Evolutionary conservation across 164 flowering plant species (phyloP).

Genomic region (Brasenia schreberi): DNA sequence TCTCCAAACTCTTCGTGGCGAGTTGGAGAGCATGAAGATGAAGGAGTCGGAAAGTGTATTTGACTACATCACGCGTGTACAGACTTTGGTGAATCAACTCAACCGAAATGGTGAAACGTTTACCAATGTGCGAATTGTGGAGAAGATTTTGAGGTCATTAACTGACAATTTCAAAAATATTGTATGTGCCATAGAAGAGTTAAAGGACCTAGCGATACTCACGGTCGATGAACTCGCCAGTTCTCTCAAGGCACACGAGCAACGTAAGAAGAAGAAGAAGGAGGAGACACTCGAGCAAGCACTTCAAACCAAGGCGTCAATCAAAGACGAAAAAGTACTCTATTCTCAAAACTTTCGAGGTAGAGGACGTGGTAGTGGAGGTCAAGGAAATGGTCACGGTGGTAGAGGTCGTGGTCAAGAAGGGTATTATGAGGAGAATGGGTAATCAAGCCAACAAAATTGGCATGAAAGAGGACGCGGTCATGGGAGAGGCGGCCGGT

Average conservation of each 20-base stretch:
- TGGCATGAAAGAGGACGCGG: too few relatives aligned
- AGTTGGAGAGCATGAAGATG: constrained; percentile 1
- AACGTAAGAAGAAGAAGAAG: constrained; percentile 1
- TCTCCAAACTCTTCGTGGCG: neutral
- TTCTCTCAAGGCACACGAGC: neutral
- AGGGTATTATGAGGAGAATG: neutral
- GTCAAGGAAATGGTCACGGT: neutral
- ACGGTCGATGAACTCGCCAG: constrained; percentile 1
- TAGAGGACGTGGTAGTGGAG: neutral
- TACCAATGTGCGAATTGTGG: neutral
- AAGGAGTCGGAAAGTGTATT: neutral
- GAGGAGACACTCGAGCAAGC: neutral
- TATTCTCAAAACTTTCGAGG: neutral
- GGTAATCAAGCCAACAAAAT: too few relatives aligned
- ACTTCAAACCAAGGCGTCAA: neutral
- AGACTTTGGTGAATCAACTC: neutral
- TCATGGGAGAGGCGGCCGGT: too few relatives aligned
- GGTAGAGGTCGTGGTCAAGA: neutral
- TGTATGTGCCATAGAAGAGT: constrained; percentile 1
- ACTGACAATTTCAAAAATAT: neutral
- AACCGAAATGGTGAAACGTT: neutral
- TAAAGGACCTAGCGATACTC: neutral
- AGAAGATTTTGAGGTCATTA: neutral
- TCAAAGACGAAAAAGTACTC: neutral
- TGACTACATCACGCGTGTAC: neutral